These are phyloP conservation scores for Camelina hispida DNA, from an alignment of 345 rosid species.

Conservation along the genomic window DNA sequence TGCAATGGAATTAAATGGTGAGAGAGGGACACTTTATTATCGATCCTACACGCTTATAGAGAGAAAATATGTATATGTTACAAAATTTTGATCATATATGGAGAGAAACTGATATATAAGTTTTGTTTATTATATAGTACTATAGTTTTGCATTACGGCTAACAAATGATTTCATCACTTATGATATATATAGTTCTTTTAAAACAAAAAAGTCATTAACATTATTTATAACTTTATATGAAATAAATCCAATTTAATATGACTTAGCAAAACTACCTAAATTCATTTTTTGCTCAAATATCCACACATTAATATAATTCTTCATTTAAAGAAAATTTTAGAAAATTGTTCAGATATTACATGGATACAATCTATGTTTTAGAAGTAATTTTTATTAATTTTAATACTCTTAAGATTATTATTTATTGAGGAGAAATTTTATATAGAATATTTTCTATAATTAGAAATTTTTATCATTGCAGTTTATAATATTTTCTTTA, in stretches of 20 bases:
- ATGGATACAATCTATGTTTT: not conserved
- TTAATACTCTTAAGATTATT: not conserved
- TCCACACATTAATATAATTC: not conserved
- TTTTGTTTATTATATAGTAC: not conserved
- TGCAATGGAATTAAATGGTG: constrained; percentile 47
- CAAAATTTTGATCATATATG: constrained; percentile 4
- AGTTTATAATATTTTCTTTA: not conserved
- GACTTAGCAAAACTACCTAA: not conserved
- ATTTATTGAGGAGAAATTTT: not conserved
- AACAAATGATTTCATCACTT: not conserved
- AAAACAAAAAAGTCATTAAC: not conserved
- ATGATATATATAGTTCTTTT: not conserved
- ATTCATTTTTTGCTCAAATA: not conserved
- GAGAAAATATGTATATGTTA: constrained; percentile 4
- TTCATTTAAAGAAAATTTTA: not conserved
- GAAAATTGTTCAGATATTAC: not conserved
- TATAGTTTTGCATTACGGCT: constrained; percentile 2
- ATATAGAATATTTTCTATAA: not conserved
- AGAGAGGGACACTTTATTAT: constrained; percentile 44
- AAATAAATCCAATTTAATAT: not conserved
- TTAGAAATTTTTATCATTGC: not conserved
- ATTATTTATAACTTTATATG: not conserved
- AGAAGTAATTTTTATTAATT: not conserved
- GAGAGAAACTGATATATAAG: not conserved
- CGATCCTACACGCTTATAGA: constrained; percentile 36